Evolutionary conservation across 129 eudicot genomes (phyloP), one percentile per base, ranked within the genome.

Genomic region (Pseudognaphalium luteoalbum): DNA sequence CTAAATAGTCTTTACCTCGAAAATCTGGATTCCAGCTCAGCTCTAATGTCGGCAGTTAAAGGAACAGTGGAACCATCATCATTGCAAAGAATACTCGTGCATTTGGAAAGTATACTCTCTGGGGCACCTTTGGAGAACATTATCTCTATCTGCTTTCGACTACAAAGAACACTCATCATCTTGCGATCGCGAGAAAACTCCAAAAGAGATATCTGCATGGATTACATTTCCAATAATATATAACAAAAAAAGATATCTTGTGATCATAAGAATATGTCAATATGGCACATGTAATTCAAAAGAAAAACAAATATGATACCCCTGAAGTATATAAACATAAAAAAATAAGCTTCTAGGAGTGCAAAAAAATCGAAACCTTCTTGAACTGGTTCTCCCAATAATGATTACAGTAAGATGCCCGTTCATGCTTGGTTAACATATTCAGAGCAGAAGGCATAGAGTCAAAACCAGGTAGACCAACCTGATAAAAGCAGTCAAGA

Each of bases 51-150:
- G 29, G 89, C 67, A 62, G 92, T 89, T 54, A 95, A 85, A 47
- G 90, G 99, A 77, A 88, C 87, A 25, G 92, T 89, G 59, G 96
- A 91, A 78, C 99, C 96, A 83, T 95, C 91, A 78, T 89, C 88
- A 70, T 95, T 95, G 85, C 99, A 95, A 52, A 95, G 83, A 57
- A 95, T 88, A 66, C 84, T 89, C 78, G 99, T 87, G 73, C 97
- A 95, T 81, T 84, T 87, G 64, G 97, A 82, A 61, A 95, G 78
- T 67, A 95, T 83, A 83, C 97, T 95, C 89, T 95, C 99, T 11
- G 99, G 99, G 68, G 99, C 99, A 82, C 99, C 99, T 91, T 95
- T 95, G 68, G 99, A 91, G 52, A 91, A 95, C 96, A 95, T 95
- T 58, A 88, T 89, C 75, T 87, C 91, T 61, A 88, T 86, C 83